phyloP scores from a whole-genome alignment of 306 rosid species.

The Begonia masoniana region DNA sequence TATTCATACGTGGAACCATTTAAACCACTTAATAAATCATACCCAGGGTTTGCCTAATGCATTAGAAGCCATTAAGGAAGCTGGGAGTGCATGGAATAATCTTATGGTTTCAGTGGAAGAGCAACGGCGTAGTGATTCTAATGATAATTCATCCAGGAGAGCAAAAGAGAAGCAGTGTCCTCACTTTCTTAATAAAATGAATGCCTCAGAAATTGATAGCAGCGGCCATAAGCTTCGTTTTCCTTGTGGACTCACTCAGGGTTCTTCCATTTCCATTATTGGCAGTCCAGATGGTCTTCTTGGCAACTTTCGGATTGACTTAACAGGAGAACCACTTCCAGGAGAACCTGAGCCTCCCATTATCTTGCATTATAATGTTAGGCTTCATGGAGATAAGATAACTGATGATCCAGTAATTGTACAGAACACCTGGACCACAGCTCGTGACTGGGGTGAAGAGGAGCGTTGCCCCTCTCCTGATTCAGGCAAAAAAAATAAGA shows the following conservation, averaged over 20 bases:
- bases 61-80: slow-evolving; percentile 88
- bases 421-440: slow-evolving; percentile 89
- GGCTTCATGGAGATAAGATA: slow-evolving; percentile 91
- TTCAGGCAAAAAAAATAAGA: slow-evolving; percentile 52
- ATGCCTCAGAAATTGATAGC: slow-evolving; percentile 43
- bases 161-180: slow-evolving; percentile 89
- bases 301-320: slow-evolving; percentile 73
- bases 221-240: slow-evolving; percentile 44
- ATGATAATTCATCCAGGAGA: slow-evolving; percentile 46
- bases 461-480: slow-evolving; percentile 89
- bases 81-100: slow-evolving; percentile 68
- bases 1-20: slow-evolving; percentile 66
- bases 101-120: slow-evolving; percentile 60
- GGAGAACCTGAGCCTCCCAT: slow-evolving; percentile 96
- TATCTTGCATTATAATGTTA: slow-evolving; percentile 89
- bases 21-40: slow-evolving; percentile 60
- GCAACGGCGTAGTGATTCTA: slow-evolving; percentile 38
- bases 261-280: slow-evolving; percentile 79
- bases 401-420: slow-evolving; percentile 96
- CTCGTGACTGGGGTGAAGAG: slow-evolving; percentile 97
- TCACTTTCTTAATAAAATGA: slow-evolving; percentile 75
- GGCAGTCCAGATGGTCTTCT: slow-evolving; percentile 86
- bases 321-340: slow-evolving; percentile 88
- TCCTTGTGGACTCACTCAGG: slow-evolving; percentile 98
- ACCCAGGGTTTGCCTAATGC: slow-evolving; percentile 82